These are phyloP conservation scores for Deuterostichococcus epilithicus DNA, from an alignment of 139 green algal species.

Conservation along the genomic window DNA sequence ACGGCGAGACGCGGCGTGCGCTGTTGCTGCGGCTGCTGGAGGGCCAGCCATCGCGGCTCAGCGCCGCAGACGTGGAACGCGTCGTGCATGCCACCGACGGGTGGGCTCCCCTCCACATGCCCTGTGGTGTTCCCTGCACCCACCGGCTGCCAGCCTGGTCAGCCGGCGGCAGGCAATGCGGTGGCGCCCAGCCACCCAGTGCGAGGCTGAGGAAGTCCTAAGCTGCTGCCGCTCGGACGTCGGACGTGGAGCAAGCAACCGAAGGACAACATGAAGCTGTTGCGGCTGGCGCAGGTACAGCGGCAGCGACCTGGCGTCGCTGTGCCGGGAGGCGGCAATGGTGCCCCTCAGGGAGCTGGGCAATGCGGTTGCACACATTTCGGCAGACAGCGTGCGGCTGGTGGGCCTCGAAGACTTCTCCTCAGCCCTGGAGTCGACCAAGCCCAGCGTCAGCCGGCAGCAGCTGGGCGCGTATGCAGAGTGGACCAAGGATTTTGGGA, in stretches of 20 bases:
- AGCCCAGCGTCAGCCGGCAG: constrained; percentile 43
- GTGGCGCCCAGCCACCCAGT: no score
- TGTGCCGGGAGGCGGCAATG: constrained; percentile 80
- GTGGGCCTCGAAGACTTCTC: constrained; percentile 51
- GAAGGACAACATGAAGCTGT: background rate
- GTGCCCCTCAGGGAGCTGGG: constrained; percentile 67
- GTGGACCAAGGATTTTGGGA: constrained; percentile 67
- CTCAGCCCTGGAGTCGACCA: constrained; percentile 44
- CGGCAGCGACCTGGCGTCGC: constrained; percentile 70
- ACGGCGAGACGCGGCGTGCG: constrained; percentile 47
- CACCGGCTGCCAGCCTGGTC: no score
- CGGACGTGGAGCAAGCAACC: no score
- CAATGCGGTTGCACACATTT: constrained; percentile 31
- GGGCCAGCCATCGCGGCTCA: constrained; percentile 15
- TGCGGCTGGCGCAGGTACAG: constrained; percentile 42
- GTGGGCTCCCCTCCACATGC: background rate
- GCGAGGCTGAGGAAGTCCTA: no score
- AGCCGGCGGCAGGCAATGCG: no score
- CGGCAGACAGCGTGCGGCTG: constrained; percentile 29
- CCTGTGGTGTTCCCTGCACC: no score
- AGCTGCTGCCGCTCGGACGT: no score
- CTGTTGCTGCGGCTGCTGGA: constrained; percentile 58
- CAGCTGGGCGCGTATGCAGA: constrained; percentile 53
- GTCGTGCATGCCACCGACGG: constrained; percentile 17
- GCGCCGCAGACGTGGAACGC: constrained; percentile 9